Evolutionary conservation across 371 early-diverging fungal genomes (phyloP).

Genomic region (Apophysomyces elegans): DNA sequence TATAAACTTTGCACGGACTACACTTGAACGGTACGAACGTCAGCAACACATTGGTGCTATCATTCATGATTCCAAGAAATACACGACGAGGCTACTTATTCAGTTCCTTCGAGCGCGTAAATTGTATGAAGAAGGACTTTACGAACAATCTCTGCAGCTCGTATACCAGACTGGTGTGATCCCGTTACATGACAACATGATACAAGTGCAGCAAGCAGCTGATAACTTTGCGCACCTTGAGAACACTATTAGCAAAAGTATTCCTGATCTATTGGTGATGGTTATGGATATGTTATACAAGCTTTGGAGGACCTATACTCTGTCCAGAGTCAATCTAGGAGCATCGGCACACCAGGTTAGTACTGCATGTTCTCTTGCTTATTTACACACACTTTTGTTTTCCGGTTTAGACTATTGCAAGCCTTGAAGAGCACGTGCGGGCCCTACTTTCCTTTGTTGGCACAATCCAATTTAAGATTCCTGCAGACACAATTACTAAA

Average conservation of each 20-base stretch:
- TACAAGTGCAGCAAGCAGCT: conserved; percentile 60
- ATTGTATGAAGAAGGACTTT: conserved; percentile 21
- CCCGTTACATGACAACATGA: conserved; percentile 64
- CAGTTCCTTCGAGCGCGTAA: conserved; percentile 18
- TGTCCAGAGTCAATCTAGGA: conserved; percentile 12
- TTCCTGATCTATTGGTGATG: conserved; percentile 77
- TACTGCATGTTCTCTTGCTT: background rate
- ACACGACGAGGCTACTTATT: conserved; percentile 19
- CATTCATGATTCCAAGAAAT: conserved; percentile 21
- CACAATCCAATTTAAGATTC: conserved; percentile 81
- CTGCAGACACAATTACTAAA: conserved; percentile 76
- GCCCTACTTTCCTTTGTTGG: conserved; percentile 82
- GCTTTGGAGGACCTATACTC: conserved; percentile 23
- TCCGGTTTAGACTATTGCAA: conserved; percentile 18
- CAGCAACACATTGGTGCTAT: conserved; percentile 25
- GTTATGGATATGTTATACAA: conserved; percentile 72
- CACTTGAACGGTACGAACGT: conserved; percentile 20
- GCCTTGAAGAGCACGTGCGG: conserved; percentile 51
- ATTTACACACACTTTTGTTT: background rate
- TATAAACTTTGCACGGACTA: conserved; percentile 16
- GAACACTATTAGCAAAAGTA: conserved; percentile 71
- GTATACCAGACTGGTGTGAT: conserved; percentile 48
- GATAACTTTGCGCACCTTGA: conserved; percentile 68
- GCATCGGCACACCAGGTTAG: conserved; percentile 24
- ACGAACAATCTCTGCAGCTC: conserved; percentile 32